A percentile compares a stretch with the other conserved stretches of the same genome.
Conservation (phyloP, 2,329 filamentous ascomycete species). For the Parascedosporium putredinis region DNA sequence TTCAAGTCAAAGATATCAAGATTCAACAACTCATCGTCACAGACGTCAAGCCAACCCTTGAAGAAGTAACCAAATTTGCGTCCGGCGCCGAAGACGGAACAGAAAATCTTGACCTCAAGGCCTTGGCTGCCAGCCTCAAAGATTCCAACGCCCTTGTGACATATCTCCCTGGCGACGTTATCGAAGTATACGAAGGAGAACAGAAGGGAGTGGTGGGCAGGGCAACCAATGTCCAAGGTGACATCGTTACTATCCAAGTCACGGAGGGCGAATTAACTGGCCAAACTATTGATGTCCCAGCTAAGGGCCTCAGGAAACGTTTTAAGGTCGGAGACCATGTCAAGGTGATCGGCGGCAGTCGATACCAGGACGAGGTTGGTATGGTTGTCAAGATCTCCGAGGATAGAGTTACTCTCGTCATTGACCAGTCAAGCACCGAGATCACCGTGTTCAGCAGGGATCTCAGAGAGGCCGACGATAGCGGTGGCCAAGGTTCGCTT, state of each 20-base stretch:
- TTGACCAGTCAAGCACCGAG: constrained; percentile 84
- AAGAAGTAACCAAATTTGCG: constrained; percentile 92
- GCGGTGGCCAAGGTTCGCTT: constrained; percentile 73
- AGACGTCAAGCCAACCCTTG: constrained; percentile 83
- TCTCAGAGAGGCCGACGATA: constrained; percentile 83
- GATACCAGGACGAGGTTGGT: constrained; percentile 88
- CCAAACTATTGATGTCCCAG: constrained; percentile 82
- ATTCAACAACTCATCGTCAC: constrained; percentile 77
- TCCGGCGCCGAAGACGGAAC: constrained; percentile 83
- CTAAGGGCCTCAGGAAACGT: constrained; percentile 82
- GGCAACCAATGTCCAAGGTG: constrained; percentile 74
- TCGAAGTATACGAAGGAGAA: constrained; percentile 92
- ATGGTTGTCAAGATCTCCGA: constrained; percentile 93
- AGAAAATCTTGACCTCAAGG: constrained; percentile 85
- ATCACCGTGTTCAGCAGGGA: constrained; percentile 98
- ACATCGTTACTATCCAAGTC: constrained; percentile 84
- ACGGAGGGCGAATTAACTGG: constrained; percentile 72
- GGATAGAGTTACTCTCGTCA: constrained; percentile 85
- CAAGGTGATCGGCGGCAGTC: constrained; percentile 94
- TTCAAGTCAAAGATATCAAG: constrained; percentile 87
- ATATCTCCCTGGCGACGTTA: constrained; percentile 88
- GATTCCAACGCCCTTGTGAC: constrained; percentile 70
- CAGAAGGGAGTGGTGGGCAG: constrained; percentile 85
- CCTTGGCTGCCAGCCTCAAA: constrained; percentile 81
- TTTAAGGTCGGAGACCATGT: constrained; percentile 94